Evolutionary conservation across 2,329 filamentous ascomycete species (phyloP).

Genomic region (Alternaria triticimaculans): DNA sequence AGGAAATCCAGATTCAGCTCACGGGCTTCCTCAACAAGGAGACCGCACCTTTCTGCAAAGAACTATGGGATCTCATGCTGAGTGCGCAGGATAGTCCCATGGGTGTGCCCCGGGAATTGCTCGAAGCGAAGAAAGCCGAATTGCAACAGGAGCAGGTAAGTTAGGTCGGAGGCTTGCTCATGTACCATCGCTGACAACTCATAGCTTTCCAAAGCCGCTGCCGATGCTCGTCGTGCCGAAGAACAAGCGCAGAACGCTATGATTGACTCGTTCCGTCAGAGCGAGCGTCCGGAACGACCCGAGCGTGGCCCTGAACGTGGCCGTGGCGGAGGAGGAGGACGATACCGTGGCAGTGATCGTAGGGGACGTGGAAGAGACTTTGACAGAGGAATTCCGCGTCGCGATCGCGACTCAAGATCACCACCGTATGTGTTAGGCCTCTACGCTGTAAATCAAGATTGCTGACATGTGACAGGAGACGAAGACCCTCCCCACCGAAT

Average conservation of each 20-base stretch:
- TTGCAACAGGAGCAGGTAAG: slow-evolving; percentile 91
- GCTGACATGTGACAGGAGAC: slow-evolving; percentile 49
- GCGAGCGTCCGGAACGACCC: slow-evolving; percentile 59
- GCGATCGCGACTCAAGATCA: slow-evolving; percentile 59
- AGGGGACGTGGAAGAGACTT: slow-evolving; percentile 48
- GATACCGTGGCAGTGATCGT: slow-evolving; percentile 56
- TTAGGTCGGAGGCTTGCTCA: background rate
- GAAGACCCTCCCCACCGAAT: slow-evolving; percentile 55
- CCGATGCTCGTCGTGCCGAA: slow-evolving; percentile 75
- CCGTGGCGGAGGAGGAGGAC: slow-evolving; percentile 53
- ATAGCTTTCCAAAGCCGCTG: slow-evolving; percentile 84
- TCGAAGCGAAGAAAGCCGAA: slow-evolving; percentile 96
- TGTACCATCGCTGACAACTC: slow-evolving; percentile 25
- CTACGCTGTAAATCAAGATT: background rate
- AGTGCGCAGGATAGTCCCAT: slow-evolving; percentile 88
- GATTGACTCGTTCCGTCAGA: slow-evolving; percentile 70
- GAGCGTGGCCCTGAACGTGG: slow-evolving; percentile 54
- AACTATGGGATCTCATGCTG: slow-evolving; percentile 88
- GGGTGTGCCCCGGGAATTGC: slow-evolving; percentile 89
- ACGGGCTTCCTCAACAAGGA: slow-evolving; percentile 96
- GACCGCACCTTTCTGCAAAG: slow-evolving; percentile 86
- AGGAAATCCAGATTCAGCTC: slow-evolving; percentile 90
- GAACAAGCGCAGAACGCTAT: slow-evolving; percentile 69
- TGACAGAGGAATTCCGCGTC: slow-evolving; percentile 55
- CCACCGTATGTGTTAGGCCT: slow-evolving; percentile 46